Base-by-base conservation (phyloP, 2,329 filamentous ascomycete species). In the Grosmannia serpens region DNA sequence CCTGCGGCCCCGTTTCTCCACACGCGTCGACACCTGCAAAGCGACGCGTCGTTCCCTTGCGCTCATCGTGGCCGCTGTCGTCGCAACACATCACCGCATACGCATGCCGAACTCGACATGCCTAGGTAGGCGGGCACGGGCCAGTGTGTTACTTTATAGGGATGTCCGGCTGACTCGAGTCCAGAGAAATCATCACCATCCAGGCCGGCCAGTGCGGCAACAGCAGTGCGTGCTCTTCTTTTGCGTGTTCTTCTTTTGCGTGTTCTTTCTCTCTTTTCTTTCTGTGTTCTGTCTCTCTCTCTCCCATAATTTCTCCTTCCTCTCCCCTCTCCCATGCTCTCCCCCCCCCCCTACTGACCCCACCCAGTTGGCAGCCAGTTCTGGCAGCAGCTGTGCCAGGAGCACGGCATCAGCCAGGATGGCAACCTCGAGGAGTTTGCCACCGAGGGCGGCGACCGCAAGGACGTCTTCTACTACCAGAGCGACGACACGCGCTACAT, bases 201-300 rank as follows among this genome's bases (percentile, higher is more conserved):
- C 94, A 99, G 77, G 92, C 95, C 64, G 94, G 94, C 82, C 94
- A 97, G 76, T 97, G 94, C 81, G 94, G 92, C 82, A 97, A 97
- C 77, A 96, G 91, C 84, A 92, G 91, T 96, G 71, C 79, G 89
- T 56, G n/a, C 3, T 29, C 10, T 56, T 41, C 44, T 53, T 52
- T 33, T 24, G 26, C 38, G 31, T 52, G 8, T 47, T 11, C 24
- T 29, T 24, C 11, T 22, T 29, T 15, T 6, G 15, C 9, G 10
- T 33, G 31, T 33, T 33, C 31, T 33, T 33, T 5, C 10, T 33
- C 31, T 33, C 31, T 33, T 10, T 33, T 33, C 31, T 2, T n/a
- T 3, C 20, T 26, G 20, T 17, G n/a, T n/a, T n/a, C n/a, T n/a
- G n/a, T n/a, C n/a, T n/a, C n/a, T 24, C 11, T 22, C 24, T 15